A percentile compares a stretch with the other conserved stretches of the same genome.
phyloP scores from a whole-genome alignment of 805 yeast species.

The Starmerella sp. region DNA sequence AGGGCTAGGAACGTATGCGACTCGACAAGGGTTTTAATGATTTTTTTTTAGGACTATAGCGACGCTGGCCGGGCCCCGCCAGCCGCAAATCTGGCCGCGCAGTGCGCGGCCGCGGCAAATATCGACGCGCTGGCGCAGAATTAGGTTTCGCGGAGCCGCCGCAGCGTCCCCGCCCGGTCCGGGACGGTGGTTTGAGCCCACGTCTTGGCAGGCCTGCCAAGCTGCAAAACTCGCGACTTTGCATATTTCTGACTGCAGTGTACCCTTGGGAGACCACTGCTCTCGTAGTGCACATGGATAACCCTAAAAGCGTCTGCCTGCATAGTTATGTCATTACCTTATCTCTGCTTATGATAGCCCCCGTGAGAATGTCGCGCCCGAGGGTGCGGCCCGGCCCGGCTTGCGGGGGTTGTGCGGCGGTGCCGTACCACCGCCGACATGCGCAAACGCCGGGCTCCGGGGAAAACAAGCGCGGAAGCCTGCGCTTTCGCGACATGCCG shows the following conservation, averaged over 20 bases:
- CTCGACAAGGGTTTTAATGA: not conserved
- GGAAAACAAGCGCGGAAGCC: too few relatives aligned
- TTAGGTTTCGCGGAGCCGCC: too few relatives aligned
- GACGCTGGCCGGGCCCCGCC: too few relatives aligned
- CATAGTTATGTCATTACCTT: constrained; percentile 2
- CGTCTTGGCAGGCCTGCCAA: too few relatives aligned
- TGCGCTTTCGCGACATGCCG: not conserved
- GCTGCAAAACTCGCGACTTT: not conserved
- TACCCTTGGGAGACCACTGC: not conserved
- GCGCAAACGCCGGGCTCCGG: too few relatives aligned
- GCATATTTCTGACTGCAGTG: not conserved
- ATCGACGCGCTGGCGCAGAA: too few relatives aligned
- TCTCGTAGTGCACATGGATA: not conserved
- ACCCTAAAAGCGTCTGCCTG: not conserved
- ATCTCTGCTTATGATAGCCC: not conserved
- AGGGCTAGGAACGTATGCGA: not conserved
- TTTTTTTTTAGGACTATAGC: not conserved
- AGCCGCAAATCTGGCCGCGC: too few relatives aligned
- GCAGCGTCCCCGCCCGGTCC: too few relatives aligned
- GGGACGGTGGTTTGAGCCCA: too few relatives aligned
- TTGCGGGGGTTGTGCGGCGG: not conserved
- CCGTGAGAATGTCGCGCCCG: not conserved
- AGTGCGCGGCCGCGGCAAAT: too few relatives aligned
- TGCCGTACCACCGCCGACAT: not conserved
- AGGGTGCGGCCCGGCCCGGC: not conserved